Conservation (phyloP, 345 rosid genomes). For the Citrus medica region DNA sequence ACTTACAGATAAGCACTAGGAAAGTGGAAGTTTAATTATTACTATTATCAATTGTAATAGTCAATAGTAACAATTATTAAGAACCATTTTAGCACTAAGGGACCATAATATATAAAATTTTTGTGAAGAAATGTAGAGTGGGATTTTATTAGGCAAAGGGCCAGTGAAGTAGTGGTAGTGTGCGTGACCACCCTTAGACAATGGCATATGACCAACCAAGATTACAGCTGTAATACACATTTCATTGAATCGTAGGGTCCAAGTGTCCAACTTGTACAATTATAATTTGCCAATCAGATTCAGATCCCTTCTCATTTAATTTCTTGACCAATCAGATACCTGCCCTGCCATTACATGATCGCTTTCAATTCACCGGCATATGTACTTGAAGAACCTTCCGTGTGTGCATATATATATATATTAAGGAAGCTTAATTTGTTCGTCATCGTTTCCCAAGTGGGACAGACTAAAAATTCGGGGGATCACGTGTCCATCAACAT, state of each 20-base stretch:
- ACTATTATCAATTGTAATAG: too few relatives aligned
- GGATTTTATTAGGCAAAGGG: neutral
- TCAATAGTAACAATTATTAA: too few relatives aligned
- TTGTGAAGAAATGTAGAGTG: neutral
- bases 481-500: slow-evolving; percentile 15
- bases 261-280: neutral
- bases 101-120: neutral
- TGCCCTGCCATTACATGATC: neutral
- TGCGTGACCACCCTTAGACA: neutral
- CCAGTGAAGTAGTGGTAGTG: neutral
- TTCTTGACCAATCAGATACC: neutral
- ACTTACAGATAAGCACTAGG: neutral
- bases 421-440: neutral
- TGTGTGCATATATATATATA: neutral
- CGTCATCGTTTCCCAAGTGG: slow-evolving; percentile 1
- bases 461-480: slow-evolving; percentile 14
- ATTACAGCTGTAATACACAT: slow-evolving; percentile 11
- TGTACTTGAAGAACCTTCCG: slow-evolving; percentile 11
- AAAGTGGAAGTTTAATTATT: neutral
- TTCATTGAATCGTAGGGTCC: neutral
- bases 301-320: neutral
- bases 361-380: neutral
- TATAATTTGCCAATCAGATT: neutral
- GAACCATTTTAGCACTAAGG: neutral
- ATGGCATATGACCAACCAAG: neutral